These are phyloP conservation scores for Colletotrichum endophyticum DNA, from an alignment of 2,329 filamentous ascomycete genomes.

Conservation along the genomic window DNA sequence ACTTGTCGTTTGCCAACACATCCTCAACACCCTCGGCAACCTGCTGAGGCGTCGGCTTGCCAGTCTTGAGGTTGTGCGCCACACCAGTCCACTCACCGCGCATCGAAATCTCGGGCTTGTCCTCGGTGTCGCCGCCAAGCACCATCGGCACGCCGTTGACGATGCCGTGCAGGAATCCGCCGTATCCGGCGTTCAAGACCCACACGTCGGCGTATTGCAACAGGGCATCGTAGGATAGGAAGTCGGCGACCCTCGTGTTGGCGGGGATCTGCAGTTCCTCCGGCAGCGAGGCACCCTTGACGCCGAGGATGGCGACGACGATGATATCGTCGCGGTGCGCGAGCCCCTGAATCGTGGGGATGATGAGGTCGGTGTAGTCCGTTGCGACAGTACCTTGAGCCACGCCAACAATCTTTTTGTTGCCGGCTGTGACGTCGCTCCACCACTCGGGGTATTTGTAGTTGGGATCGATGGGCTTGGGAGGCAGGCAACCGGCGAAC, in stretches of 20 bases:
- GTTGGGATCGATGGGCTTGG: slow-evolving; percentile 31
- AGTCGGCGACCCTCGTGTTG: slow-evolving; percentile 51
- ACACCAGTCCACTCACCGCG: slow-evolving; percentile 48
- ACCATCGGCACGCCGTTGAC: slow-evolving; percentile 53
- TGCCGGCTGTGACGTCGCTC: slow-evolving; percentile 38
- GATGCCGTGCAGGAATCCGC: slow-evolving; percentile 49
- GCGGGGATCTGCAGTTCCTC: slow-evolving; percentile 34
- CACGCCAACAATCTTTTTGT: slow-evolving; percentile 48
- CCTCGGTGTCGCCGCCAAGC: slow-evolving; percentile 44
- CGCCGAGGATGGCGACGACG: slow-evolving; percentile 35
- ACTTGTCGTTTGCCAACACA: slow-evolving; percentile 32
- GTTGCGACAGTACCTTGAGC: slow-evolving; percentile 50
- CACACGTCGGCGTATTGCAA: slow-evolving; percentile 49
- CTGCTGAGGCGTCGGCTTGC: slow-evolving; percentile 30
- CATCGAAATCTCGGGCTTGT: slow-evolving; percentile 45
- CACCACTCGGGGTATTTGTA: slow-evolving; percentile 49
- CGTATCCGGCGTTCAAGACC: slow-evolving; percentile 54
- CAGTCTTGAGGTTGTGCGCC: slow-evolving; percentile 47
- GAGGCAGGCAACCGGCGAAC: slow-evolving; percentile 47
- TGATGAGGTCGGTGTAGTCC: slow-evolving; percentile 44
- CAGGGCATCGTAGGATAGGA: slow-evolving; percentile 51
- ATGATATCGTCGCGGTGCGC: slow-evolving; percentile 42
- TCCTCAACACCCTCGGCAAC: slow-evolving; percentile 33
- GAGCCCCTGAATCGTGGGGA: slow-evolving; percentile 49
- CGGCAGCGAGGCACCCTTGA: slow-evolving; percentile 26